A percentile compares a stretch with the other conserved stretches of the same genome.
Conservation (phyloP, 441 rosid species). For the Rhodomyrtus psidioides region DNA sequence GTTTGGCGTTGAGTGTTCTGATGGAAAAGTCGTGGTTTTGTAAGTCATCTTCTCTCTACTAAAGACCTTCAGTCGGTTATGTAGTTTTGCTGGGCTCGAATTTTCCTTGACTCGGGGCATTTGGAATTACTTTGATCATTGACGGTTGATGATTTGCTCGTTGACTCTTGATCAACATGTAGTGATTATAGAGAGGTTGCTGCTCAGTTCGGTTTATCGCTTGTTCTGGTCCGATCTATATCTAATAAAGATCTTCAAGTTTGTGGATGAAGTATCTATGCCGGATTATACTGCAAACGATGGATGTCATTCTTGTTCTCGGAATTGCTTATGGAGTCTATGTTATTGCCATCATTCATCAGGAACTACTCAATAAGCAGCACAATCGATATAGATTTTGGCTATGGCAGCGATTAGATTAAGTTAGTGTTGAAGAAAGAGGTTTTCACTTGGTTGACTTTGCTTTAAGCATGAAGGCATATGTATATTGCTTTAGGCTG, state of each 20-base stretch:
- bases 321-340: not conserved
- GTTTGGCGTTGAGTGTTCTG: conserved; percentile 42
- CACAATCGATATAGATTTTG: not conserved
- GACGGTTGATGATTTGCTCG: not conserved
- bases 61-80: not conserved
- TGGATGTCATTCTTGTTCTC: not conserved
- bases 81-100: not conserved
- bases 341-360: not conserved
- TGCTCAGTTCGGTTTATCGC: not conserved
- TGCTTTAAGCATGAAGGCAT: not conserved
- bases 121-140: not conserved
- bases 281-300: not conserved
- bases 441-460: not conserved
- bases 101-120: not conserved
- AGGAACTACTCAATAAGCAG: not conserved
- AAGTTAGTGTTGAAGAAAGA: not conserved
- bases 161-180: not conserved
- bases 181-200: not conserved
- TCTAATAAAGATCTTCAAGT: not conserved
- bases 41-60: conserved; percentile 13
- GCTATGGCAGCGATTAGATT: not conserved
- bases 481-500: not conserved
- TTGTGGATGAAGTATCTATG: not conserved
- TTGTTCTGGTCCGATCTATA: not conserved
- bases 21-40: conserved; percentile 32